Base-by-base conservation (phyloP, 1,284 basidiomycete genomes). In the Cerrena zonata region DNA sequence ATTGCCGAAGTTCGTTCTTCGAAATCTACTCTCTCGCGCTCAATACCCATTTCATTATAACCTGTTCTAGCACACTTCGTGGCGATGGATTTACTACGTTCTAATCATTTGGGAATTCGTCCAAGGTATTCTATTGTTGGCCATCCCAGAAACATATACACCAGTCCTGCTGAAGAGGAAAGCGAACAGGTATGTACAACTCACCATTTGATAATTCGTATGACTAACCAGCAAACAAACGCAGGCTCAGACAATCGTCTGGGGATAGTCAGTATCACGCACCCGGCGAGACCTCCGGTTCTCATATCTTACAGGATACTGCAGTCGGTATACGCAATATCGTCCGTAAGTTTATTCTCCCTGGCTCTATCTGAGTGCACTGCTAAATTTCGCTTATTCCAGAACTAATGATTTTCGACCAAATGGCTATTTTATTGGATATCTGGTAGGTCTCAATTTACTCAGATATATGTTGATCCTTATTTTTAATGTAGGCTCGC, bases 1-100 rank as follows among this genome's bases (percentile, higher is more conserved):
- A 67, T 76, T 47, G 71, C 69, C 45, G 68, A 83, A 55, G 73
- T 72, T 53, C 10, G 2, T 18, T 15, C 27, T n/a, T n/a, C n/a
- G n/a, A n/a, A n/a, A n/a, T n/a, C 7, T 43, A n/a, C 34, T n/a
- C n/a, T 48, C 1, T 22, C 19, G n/a, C 3, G 24, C n/a, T 19
- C 39, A 10, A n/a, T 36, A 10, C 18, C 22, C 41, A 23, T 15
- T 42, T 24, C 24, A 22, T 18, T 40, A 7, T 15, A 40, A 40
- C 19, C 13, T 42, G 19, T 3, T 42, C 34, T 18, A 42, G 75
- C 72, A 86, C 56, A 58, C 78, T 0, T 56, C 76, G 50, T 93
- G 90, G 90, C 69, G 86, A 49, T 91, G 89, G 89, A 86, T 85
- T 0, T 92, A 84, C 65, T 78, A 82, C 52, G 67, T 85, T 22